Base-by-base conservation (phyloP, 768 basidiomycete genomes). In the Hebeloma cylindrosporum region DNA sequence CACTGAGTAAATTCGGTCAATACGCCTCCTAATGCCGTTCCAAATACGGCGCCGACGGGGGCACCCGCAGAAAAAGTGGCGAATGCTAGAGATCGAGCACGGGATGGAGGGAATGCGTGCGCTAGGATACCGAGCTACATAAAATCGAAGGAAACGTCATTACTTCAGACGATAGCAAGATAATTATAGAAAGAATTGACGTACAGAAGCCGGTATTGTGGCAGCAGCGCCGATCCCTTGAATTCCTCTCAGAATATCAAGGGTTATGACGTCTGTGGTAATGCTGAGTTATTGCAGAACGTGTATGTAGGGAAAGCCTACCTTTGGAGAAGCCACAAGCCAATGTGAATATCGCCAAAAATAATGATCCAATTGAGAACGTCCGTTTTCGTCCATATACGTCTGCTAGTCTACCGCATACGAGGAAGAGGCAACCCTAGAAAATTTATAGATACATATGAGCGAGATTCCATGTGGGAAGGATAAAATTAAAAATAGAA, bases 11-110 rank as follows among this genome's bases (percentile, higher is more conserved):
- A 63, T 54, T 89, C 76, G 0, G 83, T 86, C 14, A 90, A 63
- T 1, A 83, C 65, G n/a, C 88, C 89, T 13, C 91, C 90, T 0
- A 90, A 47, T 0, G 81, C 65, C 22, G 72, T 72, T 1, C 93
- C 91, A 10, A 92, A 65, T 0, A 79, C 85, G 0, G 75, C 85
- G 0, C 93, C 93, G 4, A 93, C 58, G 0, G 93, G 91, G 0
- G 86, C 88, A 20, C 93, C 93, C 0, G 90, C 88, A 1, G 85
- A 75, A 52, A 93, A 94, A 0, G 84, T 81, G 0, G 93, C 79
- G 50, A 94, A 95, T 0, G 90, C 93, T 0, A 80, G 63, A 1
- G 87, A 80, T 7, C 93, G 78, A 0, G 82, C 73, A 9, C 69
- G 69, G 1, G 67, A 68, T 0, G 84, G 83, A 3, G 85, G 83